These are phyloP conservation scores for Zychaea mexicana DNA, from an alignment of 371 early-diverging fungal species.

Conservation along the genomic window DNA sequence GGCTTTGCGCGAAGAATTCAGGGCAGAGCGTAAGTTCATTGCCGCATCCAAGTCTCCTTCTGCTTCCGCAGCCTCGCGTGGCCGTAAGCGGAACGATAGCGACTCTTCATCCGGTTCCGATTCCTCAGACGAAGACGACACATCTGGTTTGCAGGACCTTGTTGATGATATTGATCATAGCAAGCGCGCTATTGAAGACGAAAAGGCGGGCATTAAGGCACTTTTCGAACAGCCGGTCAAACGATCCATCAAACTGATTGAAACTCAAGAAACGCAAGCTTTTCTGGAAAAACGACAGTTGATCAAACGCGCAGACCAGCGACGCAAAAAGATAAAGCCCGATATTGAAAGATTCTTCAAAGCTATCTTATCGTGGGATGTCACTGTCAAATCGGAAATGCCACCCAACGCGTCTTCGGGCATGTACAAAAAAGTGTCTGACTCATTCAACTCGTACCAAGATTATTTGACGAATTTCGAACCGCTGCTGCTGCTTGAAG, in stretches of 20 bases:
- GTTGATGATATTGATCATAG: slow-evolving; percentile 27
- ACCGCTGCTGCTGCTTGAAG: slow-evolving; percentile 83
- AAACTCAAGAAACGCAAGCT: slow-evolving; percentile 20
- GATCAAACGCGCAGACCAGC: slow-evolving; percentile 21
- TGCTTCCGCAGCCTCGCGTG: slow-evolving; percentile 9
- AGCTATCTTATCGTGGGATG: slow-evolving; percentile 58
- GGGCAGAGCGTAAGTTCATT: slow-evolving; percentile 32
- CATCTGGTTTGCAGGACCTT: slow-evolving; percentile 19
- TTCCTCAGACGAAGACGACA: slow-evolving; percentile 32
- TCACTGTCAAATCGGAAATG: slow-evolving; percentile 40
- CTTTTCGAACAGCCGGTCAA: slow-evolving; percentile 30
- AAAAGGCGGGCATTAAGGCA: slow-evolving; percentile 37
- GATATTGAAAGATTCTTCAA: slow-evolving; percentile 51
- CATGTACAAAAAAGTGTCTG: slow-evolving; percentile 52
- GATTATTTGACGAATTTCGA: slow-evolving; percentile 77
- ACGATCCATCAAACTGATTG: slow-evolving; percentile 39
- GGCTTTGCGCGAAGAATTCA: slow-evolving; percentile 33
- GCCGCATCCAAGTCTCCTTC: slow-evolving; percentile 46
- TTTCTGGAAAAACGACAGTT: slow-evolving; percentile 22
- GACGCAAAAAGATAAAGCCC: slow-evolving; percentile 48
- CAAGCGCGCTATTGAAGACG: slow-evolving; percentile 25
- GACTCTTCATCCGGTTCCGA: slow-evolving; percentile 30
- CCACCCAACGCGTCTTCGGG: slow-evolving; percentile 35
- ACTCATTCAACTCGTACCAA: slow-evolving; percentile 55
- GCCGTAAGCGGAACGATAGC: background rate